A percentile compares a stretch with the other conserved stretches of the same genome.
Conservation (phyloP, 352 stramenopile species). For the Pythium volutum region DNA sequence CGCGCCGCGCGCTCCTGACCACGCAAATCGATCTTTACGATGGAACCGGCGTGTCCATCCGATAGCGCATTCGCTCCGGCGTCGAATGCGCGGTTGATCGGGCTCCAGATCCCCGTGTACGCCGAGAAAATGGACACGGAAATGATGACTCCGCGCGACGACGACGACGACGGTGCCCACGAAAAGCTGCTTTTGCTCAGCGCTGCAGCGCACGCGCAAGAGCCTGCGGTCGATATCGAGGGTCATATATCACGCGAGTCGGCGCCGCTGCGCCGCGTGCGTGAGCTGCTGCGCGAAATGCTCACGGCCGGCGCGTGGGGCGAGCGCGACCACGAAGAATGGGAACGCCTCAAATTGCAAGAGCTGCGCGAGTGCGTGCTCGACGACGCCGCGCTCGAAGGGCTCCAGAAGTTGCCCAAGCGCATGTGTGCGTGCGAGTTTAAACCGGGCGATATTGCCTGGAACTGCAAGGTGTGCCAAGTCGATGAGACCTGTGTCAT, state of each 20-base stretch:
- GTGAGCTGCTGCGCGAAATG: slow-evolving; percentile 57
- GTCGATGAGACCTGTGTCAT: slow-evolving; percentile 95
- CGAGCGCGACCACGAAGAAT: slow-evolving; percentile 55
- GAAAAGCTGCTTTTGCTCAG: background rate
- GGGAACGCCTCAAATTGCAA: slow-evolving; percentile 41
- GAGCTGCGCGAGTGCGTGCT: slow-evolving; percentile 59
- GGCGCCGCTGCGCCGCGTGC: slow-evolving; percentile 27
- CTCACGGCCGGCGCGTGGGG: slow-evolving; percentile 39
- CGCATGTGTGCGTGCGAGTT: slow-evolving; percentile 94
- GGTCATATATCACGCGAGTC: background rate
- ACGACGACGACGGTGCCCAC: slow-evolving; percentile 1
- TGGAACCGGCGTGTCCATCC: slow-evolving; percentile 14
- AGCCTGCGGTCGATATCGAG: background rate
- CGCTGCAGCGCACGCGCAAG: background rate
- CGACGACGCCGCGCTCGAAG: slow-evolving; percentile 52
- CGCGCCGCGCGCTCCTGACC: background rate
- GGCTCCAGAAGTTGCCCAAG: slow-evolving; percentile 54
- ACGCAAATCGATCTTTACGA: background rate
- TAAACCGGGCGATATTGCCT: slow-evolving; percentile 96
- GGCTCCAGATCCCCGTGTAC: background rate
- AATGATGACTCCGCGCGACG: slow-evolving; percentile 19
- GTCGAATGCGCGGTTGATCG: slow-evolving; percentile 16
- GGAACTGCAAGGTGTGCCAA: slow-evolving; percentile 93
- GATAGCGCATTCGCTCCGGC: slow-evolving; percentile 7
- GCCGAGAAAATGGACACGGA: slow-evolving; percentile 25